A percentile compares a stretch with the other conserved stretches of the same genome.
phyloP scores from a whole-genome alignment of 305 asterid species.

The Fraxinus latifolia region DNA sequence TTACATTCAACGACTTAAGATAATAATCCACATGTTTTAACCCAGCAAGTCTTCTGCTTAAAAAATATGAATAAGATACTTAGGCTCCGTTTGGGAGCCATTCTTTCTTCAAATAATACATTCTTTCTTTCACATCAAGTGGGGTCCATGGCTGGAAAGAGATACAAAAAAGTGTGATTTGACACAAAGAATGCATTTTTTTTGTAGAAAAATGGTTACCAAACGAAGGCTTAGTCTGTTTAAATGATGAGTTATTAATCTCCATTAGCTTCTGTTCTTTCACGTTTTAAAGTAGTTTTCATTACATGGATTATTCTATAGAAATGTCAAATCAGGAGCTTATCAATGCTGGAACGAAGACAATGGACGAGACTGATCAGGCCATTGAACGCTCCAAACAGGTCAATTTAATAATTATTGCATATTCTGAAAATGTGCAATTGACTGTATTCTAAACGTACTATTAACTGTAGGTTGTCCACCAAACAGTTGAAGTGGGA shows the following conservation, averaged over 20 bases:
- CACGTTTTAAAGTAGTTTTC: slow-evolving; percentile 28
- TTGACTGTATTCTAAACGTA: slow-evolving; percentile 25
- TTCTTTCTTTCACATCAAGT: too few relatives aligned
- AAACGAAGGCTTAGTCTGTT: too few relatives aligned
- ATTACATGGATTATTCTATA: slow-evolving; percentile 31
- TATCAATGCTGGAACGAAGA: slow-evolving; percentile 61
- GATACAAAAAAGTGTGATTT: too few relatives aligned
- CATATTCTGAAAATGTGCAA: slow-evolving; percentile 20
- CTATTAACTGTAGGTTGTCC: slow-evolving; percentile 69
- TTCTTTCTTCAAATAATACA: too few relatives aligned
- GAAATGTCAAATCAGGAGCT: slow-evolving; percentile 98
- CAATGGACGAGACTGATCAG: slow-evolving; percentile 96
- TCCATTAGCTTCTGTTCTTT: slow-evolving; percentile 14
- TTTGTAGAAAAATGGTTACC: too few relatives aligned
- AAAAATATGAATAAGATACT: not conserved
- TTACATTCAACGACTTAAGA: not conserved
- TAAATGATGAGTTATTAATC: not conserved
- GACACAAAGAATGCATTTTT: too few relatives aligned
- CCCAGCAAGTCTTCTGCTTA: not conserved
- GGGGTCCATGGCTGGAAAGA: too few relatives aligned
- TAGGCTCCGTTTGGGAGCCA: too few relatives aligned
- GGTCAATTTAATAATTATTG: slow-evolving; percentile 43
- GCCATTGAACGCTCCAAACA: slow-evolving; percentile 99
- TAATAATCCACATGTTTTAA: not conserved
- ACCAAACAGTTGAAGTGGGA: slow-evolving; percentile 95